Base-by-base conservation (phyloP, 1,284 basidiomycete species). In the Golubevia sp. region DNA sequence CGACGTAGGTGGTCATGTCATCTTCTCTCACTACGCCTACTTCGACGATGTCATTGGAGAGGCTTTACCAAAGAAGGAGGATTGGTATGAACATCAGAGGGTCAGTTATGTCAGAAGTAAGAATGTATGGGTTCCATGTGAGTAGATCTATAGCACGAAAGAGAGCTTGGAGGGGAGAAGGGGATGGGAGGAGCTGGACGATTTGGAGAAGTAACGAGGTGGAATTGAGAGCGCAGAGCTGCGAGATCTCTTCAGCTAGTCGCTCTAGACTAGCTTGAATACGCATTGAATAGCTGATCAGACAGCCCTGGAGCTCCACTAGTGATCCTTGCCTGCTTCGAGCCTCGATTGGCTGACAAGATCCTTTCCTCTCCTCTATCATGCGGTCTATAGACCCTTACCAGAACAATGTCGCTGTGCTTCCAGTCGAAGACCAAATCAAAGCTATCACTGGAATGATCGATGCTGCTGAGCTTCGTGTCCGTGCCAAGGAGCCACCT, bases 21-120 rank as follows among this genome's bases (percentile, higher is more conserved):
- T 83, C 67, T 83, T 83, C 65, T 81, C 79, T 24, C 80, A 83
- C 70, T 83, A 83, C 70, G 70, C 74, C 59, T 83, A 83, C 76
- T 83, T 83, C 69, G 80, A 83, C 69, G 80, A 83, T 66, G 74
- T 74, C 60, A 75, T 83, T 58, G 21, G 61, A 50, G 74, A 83
- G 73, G 80, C 80, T 11, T 68, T 83, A 13, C 80, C 80, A 27
- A 23, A 56, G 49, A 62, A 74, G 48, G 71, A 74, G 5, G 80
- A 83, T 71, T 83, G 80, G 80, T 82, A 80, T 65, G 76, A 80
- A 68, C 77, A 79, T 68, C 76, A 83, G 75, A 75, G 80, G 53
- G 77, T 83, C 24, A 80, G 77, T 21, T 83, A 82, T 70, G 77
- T 83, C 6, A 77, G 80, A 24, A 73, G 68, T 68, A 76, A 79